Percentiles rank a stretch among this genome's conserved stretches.
Conservation (phyloP, 2,329 filamentous ascomycete species). For the Aulographum hederae region DNA sequence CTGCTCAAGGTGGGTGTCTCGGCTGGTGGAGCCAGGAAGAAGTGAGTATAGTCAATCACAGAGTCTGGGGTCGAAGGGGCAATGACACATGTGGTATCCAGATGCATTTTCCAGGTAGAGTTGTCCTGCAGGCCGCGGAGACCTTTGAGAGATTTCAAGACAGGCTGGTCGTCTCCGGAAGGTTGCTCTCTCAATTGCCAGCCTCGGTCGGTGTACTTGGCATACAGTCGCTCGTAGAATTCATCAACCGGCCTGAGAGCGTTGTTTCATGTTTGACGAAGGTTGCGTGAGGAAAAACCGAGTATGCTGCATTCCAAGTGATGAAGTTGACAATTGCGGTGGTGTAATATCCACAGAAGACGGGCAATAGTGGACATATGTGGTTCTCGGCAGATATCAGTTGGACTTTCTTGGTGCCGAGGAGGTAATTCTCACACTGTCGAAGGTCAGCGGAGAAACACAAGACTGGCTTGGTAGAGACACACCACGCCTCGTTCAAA, state of each 20-base stretch:
- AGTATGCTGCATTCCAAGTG: conserved; percentile 6
- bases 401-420: too few species aligned
- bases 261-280: conserved; percentile 3
- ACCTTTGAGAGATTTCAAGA: too few species aligned
- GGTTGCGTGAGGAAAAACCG: conserved; percentile 4
- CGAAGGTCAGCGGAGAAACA: too few species aligned
- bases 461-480: too few species aligned
- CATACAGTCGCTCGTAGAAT: not conserved
- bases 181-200: not conserved
- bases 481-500: not conserved
- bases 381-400: too few species aligned
- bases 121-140: not conserved
- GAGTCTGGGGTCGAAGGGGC: not conserved
- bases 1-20: too few species aligned
- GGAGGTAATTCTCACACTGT: too few species aligned
- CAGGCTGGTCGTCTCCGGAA: too few species aligned
- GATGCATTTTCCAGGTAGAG: not conserved
- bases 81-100: not conserved
- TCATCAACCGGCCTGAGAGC: not conserved
- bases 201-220: not conserved
- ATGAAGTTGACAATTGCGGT: conserved; percentile 4
- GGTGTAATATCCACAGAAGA: too few species aligned
- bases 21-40: too few species aligned
- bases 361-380: too few species aligned
- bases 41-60: not conserved